phyloP scores from a whole-genome alignment of 768 basidiomycete species.

The Pisolithus sp. region DNA sequence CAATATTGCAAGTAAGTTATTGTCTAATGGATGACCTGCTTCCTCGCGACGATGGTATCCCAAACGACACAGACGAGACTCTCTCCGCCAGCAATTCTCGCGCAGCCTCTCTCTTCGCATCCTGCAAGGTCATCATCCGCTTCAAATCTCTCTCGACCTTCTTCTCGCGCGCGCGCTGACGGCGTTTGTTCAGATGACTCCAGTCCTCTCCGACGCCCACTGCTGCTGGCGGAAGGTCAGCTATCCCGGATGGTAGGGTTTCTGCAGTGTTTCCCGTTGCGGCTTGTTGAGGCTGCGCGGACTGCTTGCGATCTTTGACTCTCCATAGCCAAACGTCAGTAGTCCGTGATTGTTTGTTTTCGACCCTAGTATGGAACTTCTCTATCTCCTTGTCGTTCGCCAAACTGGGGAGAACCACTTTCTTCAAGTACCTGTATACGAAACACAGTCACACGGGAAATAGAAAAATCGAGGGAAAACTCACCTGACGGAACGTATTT shows the following conservation, averaged over 20 bases:
- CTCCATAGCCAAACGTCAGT: slow-evolving; percentile 40
- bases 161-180: slow-evolving; percentile 39
- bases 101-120: slow-evolving; percentile 11
- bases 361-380: slow-evolving; percentile 27
- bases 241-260: neutral
- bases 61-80: too few species aligned
- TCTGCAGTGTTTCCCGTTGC: neutral
- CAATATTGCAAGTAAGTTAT: too few species aligned
- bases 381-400: slow-evolving; percentile 36
- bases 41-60: too few species aligned
- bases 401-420: slow-evolving; percentile 42
- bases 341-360: slow-evolving; percentile 10
- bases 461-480: slow-evolving; percentile 7
- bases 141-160: slow-evolving; percentile 40
- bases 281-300: neutral
- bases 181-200: slow-evolving; percentile 50
- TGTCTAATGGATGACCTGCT: too few species aligned
- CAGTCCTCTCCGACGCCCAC: slow-evolving; percentile 38
- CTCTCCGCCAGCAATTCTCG: neutral
- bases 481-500: slow-evolving; percentile 50
- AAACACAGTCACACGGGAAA: neutral
- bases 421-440: slow-evolving; percentile 47
- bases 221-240: slow-evolving; percentile 18
- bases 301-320: slow-evolving; percentile 1
- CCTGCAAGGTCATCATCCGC: slow-evolving; percentile 32